A percentile compares a stretch with the other conserved stretches of the same genome.
These are phyloP conservation scores for Melaleuca alternifolia DNA, from an alignment of 345 rosid species.

Conservation along the genomic window DNA sequence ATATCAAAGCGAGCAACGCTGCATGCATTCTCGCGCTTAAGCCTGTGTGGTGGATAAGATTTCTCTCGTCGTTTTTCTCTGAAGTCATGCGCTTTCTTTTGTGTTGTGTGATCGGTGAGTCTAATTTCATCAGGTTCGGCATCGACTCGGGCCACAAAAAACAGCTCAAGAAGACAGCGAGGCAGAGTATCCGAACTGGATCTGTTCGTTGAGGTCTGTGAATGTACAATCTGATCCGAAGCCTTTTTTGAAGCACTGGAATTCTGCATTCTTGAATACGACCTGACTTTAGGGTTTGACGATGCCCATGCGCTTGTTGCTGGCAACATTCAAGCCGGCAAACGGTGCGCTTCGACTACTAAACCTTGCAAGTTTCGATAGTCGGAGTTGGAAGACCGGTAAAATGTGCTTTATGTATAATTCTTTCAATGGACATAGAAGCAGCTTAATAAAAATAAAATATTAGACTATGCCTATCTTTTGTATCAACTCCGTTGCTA, in stretches of 20 bases:
- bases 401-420: neutral
- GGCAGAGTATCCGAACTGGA: neutral
- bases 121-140: neutral
- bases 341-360: neutral
- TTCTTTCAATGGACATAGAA: too few species aligned
- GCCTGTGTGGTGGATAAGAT: neutral
- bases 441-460: too few species aligned
- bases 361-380: neutral
- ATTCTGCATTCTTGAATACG: neutral
- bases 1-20: neutral
- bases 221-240: neutral
- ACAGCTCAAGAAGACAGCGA: neutral
- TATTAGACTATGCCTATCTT: too few species aligned
- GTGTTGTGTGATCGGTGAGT: neutral
- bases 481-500: too few species aligned
- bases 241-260: neutral
- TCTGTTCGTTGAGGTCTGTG: neutral
- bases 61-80: neutral
- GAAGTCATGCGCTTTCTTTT: neutral
- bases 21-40: neutral
- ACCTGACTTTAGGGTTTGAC: neutral
- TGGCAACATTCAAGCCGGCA: neutral
- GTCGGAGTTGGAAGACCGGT: neutral
- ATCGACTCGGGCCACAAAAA: neutral
- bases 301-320: neutral